Evolutionary conservation across 345 rosid genomes (phyloP), one percentile per base, ranked within the genome.

Genomic region (Citrus glauca): DNA sequence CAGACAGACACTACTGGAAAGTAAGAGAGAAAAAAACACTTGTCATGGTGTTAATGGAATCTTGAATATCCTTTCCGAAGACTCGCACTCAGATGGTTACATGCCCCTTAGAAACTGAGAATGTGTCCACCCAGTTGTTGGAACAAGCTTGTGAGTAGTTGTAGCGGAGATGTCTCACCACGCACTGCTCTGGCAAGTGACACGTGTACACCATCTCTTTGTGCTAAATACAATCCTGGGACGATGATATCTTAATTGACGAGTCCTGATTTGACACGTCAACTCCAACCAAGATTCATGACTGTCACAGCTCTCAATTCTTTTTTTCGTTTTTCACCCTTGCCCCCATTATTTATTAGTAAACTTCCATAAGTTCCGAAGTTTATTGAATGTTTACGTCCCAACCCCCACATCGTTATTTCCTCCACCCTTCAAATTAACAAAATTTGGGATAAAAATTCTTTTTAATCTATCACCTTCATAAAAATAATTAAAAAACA

Each of bases 211-310:
- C 50, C 50, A 45, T 13, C 50, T 3, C 50, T 45, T 45, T 3
- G 50, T 11, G 50, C 50, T 13, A 45, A 16, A 2, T 7, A 27
- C 69, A 74, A 65, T 4, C 1, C 11, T 16, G 59, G 35, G 69
- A 74, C 42, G 64, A 38, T 5, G 59, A 45, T 40, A 40, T 40
- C 69, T 62, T 1, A 6, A 24, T 19, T 40, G 66, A 25, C 75
- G 19, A 25, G 35, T 69, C 50, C 2, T 53, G 55, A 69, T 48
- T 75, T 75, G 79, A 69, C 79, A 80, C 82, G 60, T 69, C 57
- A 57, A 2, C 33, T 6, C 28, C 38, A 8, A n/a, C 24, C 53
- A 17, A 3, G 7, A 16, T 1, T 14, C 9, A 4, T 14, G 6
- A 14, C 16, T 11, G 11, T 45, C 50, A 1, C 50, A 1, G 57